Evolutionary conservation across 805 yeast genomes (phyloP).

Genomic region (Ogataea nitratoaversa): DNA sequence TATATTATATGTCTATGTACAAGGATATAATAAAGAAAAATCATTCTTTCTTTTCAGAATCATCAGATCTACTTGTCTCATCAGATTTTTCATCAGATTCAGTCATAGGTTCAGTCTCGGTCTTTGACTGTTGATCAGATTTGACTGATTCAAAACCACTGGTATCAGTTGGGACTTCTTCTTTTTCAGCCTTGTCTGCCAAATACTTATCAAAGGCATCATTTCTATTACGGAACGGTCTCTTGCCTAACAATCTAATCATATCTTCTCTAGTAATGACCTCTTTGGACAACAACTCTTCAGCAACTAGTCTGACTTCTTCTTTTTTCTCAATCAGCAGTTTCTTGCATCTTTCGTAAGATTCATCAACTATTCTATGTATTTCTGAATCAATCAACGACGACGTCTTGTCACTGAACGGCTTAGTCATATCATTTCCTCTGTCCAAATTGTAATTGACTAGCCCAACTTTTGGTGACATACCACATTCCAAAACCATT

Average conservation of each 20-base stretch:
- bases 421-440: constrained; percentile 49
- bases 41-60: background rate
- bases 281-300: constrained; percentile 66
- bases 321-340: constrained; percentile 53
- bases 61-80: background rate
- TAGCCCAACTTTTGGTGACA: constrained; percentile 76
- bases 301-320: constrained; percentile 67
- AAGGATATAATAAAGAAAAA: background rate
- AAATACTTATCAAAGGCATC: constrained; percentile 90
- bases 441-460: constrained; percentile 48
- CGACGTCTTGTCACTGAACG: constrained; percentile 73
- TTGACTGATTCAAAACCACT: background rate
- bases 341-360: constrained; percentile 55
- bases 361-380: constrained; percentile 59
- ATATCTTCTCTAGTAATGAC: constrained; percentile 80
- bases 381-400: constrained; percentile 65
- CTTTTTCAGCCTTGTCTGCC: constrained; percentile 28
- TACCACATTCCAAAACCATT: constrained; percentile 85
- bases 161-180: background rate
- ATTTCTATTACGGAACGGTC: constrained; percentile 74
- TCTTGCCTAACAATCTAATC: constrained; percentile 68
- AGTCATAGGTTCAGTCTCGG: background rate
- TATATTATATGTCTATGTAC: background rate
- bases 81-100: background rate
- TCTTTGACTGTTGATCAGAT: no score